Percentiles rank a stretch among this genome's conserved stretches.
Evolutionary conservation across 2,329 filamentous ascomycete species (phyloP).

Genomic region (Furcasterigmium furcatum): DNA sequence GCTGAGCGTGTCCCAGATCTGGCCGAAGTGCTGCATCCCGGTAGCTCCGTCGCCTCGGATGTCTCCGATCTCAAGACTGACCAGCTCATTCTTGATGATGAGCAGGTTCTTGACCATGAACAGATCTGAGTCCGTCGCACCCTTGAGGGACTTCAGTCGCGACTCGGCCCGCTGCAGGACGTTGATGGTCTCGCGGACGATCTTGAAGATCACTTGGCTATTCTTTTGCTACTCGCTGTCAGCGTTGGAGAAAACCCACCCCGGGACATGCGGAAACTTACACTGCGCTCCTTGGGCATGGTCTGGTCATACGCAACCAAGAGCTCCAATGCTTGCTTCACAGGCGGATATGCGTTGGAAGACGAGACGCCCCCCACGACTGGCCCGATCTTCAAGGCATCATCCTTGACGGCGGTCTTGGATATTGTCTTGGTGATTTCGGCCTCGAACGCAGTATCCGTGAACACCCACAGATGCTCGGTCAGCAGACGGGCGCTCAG

Average conservation of each 20-base stretch:
- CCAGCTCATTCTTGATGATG: slow-evolving; percentile 90
- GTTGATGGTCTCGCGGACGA: slow-evolving; percentile 85
- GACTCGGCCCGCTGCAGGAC: slow-evolving; percentile 76
- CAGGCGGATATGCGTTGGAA: slow-evolving; percentile 55
- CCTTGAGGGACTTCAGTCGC: slow-evolving; percentile 61
- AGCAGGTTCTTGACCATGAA: slow-evolving; percentile 95
- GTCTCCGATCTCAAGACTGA: slow-evolving; percentile 89
- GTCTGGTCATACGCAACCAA: slow-evolving; percentile 60
- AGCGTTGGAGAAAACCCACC: background rate
- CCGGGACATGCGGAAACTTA: slow-evolving; percentile 28
- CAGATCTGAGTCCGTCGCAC: slow-evolving; percentile 71
- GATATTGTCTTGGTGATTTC: slow-evolving; percentile 54
- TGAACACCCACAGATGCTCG: slow-evolving; percentile 56
- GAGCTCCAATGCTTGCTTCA: slow-evolving; percentile 56
- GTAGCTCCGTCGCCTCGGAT: slow-evolving; percentile 48
- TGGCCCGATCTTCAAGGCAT: slow-evolving; percentile 47
- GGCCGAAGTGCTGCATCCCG: slow-evolving; percentile 59
- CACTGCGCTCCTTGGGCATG: slow-evolving; percentile 61
- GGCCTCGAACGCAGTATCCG: slow-evolving; percentile 50
- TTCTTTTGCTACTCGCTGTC: slow-evolving; percentile 37
- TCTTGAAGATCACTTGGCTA: slow-evolving; percentile 58
- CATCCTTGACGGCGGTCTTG: slow-evolving; percentile 41
- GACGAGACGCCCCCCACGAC: slow-evolving; percentile 45
- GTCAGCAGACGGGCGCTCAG: slow-evolving; percentile 53
- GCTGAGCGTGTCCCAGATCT: slow-evolving; percentile 63